Evolutionary conservation across 352 stramenopile genomes (phyloP), one percentile per base, ranked within the genome.

Genomic region (Pythium pyrilobum): DNA sequence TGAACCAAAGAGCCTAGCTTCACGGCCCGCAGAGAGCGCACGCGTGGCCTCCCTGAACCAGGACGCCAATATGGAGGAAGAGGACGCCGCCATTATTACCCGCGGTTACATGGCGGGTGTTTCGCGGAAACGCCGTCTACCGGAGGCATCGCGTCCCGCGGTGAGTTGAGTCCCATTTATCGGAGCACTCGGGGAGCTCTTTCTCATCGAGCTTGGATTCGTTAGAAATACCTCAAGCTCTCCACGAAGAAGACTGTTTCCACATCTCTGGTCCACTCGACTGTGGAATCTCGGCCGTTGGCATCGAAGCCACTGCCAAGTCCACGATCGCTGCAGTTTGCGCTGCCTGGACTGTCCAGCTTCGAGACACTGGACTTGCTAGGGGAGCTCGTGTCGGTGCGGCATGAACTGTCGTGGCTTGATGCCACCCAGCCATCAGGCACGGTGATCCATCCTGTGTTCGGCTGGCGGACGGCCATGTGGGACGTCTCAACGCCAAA

Each of bases 341-440:
- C 56, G 2, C 48, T 64, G 6, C 56, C 56, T 5, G 42, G 42
- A 7, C 43, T 64, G 10, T 64, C 56, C 23, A 64, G 56, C 18
- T 15, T 16, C 0, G 48, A 59, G 48, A 64, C 56, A 20, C 31
- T 48, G 10, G 12, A 25, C 3, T 4, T 64, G 5, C 32, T 64
- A 5, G 27, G 41, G 18, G 56, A 64, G 29, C 37, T 64, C 7
- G 47, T 36, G 27, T 37, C 37, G 9, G 42, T 47, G 11, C 41
- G 49, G 3, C 42, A 55, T 44, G 56, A 64, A 21, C 48, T 64
- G 2, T 44, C 50, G 31, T 64, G 47, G 56, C 37, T 64, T 0
- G 54, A 64, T 25, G 37, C 12, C 7, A 59, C 56, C 0, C 36
- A 43, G 13, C 56, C 56, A 6, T 12, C 27, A 4, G 32, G 38